phyloP scores from a whole-genome alignment of 805 yeast genomes.

The Saccharomycopsis schoenii region DNA sequence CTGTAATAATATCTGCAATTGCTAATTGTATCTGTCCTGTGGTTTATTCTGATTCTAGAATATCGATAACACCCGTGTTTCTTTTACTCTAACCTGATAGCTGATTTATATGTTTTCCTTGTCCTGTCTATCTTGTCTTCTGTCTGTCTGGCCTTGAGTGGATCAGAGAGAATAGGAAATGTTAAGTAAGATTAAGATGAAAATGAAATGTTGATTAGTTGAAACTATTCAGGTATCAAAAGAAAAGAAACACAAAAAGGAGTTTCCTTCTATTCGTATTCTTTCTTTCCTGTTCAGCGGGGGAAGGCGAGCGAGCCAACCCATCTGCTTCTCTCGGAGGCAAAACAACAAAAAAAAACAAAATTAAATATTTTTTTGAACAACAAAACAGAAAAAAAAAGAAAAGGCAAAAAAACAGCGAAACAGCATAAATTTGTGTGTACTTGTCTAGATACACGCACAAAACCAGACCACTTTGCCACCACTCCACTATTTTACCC shows the following conservation, averaged over 20 bases:
- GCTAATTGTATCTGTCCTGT: neutral
- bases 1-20: neutral
- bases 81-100: neutral
- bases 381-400: constrained; percentile 1
- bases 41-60: neutral
- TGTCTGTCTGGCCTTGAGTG: neutral
- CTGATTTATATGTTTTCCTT: neutral
- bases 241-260: neutral
- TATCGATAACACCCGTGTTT: neutral
- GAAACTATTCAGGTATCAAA: neutral
- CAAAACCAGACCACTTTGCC: too few relatives aligned
- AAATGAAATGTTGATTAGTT: neutral
- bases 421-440: neutral
- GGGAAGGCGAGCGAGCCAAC: neutral
- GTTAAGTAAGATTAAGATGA: too few relatives aligned
- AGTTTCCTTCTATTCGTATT: neutral
- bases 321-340: neutral
- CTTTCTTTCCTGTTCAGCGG: neutral
- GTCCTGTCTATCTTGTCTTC: neutral
- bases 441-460: too few relatives aligned
- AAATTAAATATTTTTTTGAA: neutral
- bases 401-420: neutral
- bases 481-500: too few relatives aligned
- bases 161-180: too few relatives aligned
- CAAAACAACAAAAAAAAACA: neutral